These are phyloP conservation scores for Talinum fruticosum DNA, from an alignment of 148 eudicot genomes.

Conservation along the genomic window DNA sequence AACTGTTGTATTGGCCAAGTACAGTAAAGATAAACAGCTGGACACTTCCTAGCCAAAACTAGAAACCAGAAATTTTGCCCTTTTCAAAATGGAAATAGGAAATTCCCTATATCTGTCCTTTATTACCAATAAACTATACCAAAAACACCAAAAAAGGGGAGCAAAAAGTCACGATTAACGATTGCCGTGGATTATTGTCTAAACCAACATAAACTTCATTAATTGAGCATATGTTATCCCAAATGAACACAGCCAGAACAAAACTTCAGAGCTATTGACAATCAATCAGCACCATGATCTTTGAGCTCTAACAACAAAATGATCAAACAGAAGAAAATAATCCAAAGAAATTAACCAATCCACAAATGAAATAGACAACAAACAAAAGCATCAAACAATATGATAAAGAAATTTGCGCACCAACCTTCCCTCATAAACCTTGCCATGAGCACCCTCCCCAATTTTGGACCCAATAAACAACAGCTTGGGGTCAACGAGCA, in stretches of 20 bases:
- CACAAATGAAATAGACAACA: background rate
- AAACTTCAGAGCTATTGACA: background rate
- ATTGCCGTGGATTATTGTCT: background rate
- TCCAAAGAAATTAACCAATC: background rate
- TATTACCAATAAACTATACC: background rate
- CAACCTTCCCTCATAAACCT: constrained; percentile 83
- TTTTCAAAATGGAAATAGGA: background rate
- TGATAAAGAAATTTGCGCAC: background rate
- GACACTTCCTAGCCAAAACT: background rate
- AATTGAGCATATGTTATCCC: background rate
- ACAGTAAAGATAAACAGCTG: background rate
- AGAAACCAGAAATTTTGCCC: background rate
- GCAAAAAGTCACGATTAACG: background rate
- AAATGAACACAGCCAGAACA: background rate
- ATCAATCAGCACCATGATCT: background rate
- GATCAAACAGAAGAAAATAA: background rate
- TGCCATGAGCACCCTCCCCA: constrained; percentile 91
- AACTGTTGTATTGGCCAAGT: background rate
- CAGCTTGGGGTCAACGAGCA: constrained; percentile 64
- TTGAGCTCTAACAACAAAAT: constrained; percentile 4
- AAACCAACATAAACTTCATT: background rate
- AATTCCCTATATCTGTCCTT: background rate
- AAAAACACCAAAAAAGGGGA: background rate
- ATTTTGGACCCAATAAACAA: constrained; percentile 38
- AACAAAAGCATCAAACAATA: background rate